Evolutionary conservation across 768 basidiomycete genomes (phyloP).

Genomic region (Lentinula raphanica): DNA sequence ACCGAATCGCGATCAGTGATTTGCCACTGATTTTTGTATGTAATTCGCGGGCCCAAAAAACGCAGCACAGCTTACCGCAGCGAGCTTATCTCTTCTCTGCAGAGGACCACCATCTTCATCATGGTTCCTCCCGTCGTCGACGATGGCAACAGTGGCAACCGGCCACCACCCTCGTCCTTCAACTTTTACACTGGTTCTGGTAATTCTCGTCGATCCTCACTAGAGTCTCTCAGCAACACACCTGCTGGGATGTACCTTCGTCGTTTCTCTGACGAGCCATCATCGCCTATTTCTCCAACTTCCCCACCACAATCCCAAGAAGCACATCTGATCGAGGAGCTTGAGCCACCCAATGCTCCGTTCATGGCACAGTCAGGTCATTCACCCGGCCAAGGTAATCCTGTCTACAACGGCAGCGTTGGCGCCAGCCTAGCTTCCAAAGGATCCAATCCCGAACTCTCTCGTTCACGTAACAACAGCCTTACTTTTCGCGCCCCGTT

Average conservation of each 20-base stretch:
- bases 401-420: neutral
- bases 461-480: slow-evolving; percentile 36
- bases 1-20: neutral
- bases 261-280: neutral
- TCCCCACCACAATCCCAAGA: neutral
- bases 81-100: neutral
- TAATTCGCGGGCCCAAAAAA: neutral
- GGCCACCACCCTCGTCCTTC: slow-evolving; percentile 37
- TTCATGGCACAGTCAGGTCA: slow-evolving; percentile 1
- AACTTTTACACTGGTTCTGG: slow-evolving; percentile 36
- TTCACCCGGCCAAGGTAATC: neutral
- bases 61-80: neutral
- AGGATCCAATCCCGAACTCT: neutral
- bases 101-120: neutral
- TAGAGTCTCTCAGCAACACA: neutral
- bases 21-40: no score
- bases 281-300: neutral
- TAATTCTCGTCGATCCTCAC: neutral
- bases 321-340: neutral
- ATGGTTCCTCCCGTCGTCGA: slow-evolving; percentile 1
- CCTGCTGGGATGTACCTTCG: neutral
- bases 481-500: slow-evolving; percentile 63
- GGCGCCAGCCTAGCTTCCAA: neutral
- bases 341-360: slow-evolving; percentile 1
- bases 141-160: neutral